These are phyloP conservation scores for Moricandia moricandioides DNA, from an alignment of 345 rosid species.

Conservation along the genomic window DNA sequence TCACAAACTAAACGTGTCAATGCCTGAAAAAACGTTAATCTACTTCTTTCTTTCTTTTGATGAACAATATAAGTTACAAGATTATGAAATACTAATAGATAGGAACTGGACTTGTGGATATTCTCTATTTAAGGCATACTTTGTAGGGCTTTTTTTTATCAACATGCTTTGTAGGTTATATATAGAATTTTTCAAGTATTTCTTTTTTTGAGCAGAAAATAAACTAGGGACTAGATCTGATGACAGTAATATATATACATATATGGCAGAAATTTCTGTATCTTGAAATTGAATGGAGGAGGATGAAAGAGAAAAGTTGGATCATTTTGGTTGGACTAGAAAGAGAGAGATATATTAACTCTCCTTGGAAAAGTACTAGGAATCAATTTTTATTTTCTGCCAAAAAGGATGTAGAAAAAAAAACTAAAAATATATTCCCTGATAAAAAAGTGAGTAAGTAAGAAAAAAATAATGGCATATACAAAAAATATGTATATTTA, in stretches of 20 bases:
- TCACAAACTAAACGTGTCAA: constrained; percentile 33
- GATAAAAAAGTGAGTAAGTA: constrained; percentile 10
- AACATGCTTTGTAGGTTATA: constrained; percentile 29
- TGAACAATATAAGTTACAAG: constrained; percentile 15
- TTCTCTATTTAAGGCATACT: constrained; percentile 33
- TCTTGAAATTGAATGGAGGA: constrained; percentile 33
- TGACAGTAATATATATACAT: constrained; percentile 12
- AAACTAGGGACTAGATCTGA: constrained; percentile 34
- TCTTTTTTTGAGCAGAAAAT: constrained; percentile 28
- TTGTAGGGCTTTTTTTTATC: too few relatives aligned
- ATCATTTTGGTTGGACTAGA: constrained; percentile 35
- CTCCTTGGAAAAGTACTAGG: constrained; percentile 41
- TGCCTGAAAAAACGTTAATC: not conserved
- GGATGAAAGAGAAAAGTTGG: constrained; percentile 33
- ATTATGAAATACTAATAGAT: constrained; percentile 11
- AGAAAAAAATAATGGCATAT: constrained; percentile 21
- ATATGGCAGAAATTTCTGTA: constrained; percentile 3
- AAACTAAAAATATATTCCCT: constrained; percentile 16
- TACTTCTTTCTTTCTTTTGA: not conserved
- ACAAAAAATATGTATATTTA: not conserved
- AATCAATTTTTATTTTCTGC: constrained; percentile 25
- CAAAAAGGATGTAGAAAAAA: not conserved
- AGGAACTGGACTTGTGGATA: constrained; percentile 17
- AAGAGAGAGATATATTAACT: constrained; percentile 18
- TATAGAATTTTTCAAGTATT: constrained; percentile 19